Evolutionary conservation across 2,329 filamentous ascomycete species (phyloP).

Genomic region (Cladosporium sp.): DNA sequence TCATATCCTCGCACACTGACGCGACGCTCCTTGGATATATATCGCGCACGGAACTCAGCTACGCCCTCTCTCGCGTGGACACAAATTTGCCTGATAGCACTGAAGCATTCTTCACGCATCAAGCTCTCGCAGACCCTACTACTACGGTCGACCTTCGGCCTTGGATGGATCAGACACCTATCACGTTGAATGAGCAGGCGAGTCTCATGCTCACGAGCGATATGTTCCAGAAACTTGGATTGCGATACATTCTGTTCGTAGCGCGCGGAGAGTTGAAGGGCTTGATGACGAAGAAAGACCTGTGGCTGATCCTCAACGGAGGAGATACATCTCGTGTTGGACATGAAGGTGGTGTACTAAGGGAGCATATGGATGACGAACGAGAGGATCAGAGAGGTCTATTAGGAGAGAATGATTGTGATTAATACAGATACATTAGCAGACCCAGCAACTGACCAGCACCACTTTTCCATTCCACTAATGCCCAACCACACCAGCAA

Average conservation of each 20-base stretch:
- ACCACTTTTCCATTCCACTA: neutral
- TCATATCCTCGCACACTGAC: conserved; percentile 72
- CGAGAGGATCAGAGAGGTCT: conserved; percentile 38
- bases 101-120: conserved; percentile 79
- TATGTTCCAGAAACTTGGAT: conserved; percentile 91
- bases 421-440: too few species aligned
- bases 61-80: conserved; percentile 63
- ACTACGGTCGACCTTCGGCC: conserved; percentile 81
- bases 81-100: conserved; percentile 62
- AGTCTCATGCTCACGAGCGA: conserved; percentile 79
- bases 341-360: conserved; percentile 30
- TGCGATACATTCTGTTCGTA: conserved; percentile 84
- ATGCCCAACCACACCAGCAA: neutral
- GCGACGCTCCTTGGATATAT: conserved; percentile 89
- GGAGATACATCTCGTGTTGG: conserved; percentile 47
- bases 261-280: conserved; percentile 79
- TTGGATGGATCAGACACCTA: conserved; percentile 98
- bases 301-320: conserved; percentile 87
- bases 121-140: conserved; percentile 72
- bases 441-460: too few species aligned
- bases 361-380: conserved; percentile 33
- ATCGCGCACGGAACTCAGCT: conserved; percentile 81
- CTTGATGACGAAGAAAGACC: conserved; percentile 92
- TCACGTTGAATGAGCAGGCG: conserved; percentile 75
- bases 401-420: conserved; percentile 18